Conservation (phyloP, 331 rosid genomes). For the Quercus phellos region DNA sequence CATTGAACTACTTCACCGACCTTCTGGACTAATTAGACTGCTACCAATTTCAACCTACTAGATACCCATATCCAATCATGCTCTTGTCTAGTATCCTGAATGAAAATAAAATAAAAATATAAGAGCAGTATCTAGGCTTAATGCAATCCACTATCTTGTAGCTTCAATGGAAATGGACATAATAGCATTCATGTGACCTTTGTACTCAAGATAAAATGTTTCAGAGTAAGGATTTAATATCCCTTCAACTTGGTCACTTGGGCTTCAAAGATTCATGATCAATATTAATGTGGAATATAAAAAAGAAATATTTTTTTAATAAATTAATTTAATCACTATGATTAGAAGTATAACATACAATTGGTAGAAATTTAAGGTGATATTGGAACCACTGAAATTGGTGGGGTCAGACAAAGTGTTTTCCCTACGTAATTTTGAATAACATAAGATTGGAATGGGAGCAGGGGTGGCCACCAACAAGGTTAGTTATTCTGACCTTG, state of each 20-base stretch:
- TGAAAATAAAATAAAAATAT: slow-evolving; percentile 1
- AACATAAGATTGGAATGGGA: no score
- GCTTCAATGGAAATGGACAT: slow-evolving; percentile 69
- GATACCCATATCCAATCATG: slow-evolving; percentile 11
- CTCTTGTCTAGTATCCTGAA: neutral
- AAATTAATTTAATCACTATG: neutral
- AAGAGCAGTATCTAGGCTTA: slow-evolving; percentile 41
- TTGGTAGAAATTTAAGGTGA: no score
- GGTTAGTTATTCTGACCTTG: no score
- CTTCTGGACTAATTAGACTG: slow-evolving; percentile 58
- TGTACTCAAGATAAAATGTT: no score
- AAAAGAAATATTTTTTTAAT: neutral
- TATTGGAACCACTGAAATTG: no score
- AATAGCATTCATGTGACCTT: slow-evolving; percentile 70
- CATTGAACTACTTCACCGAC: slow-evolving; percentile 72
- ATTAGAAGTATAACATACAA: neutral
- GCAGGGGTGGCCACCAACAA: no score
- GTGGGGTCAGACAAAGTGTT: no score
- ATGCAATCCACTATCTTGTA: slow-evolving; percentile 91
- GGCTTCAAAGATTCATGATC: slow-evolving; percentile 93
- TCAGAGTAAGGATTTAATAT: slow-evolving; percentile 49
- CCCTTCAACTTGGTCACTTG: slow-evolving; percentile 74
- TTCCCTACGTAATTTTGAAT: no score
- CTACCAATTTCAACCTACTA: slow-evolving; percentile 90
- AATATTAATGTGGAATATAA: slow-evolving; percentile 57